These are phyloP conservation scores for Allium fistulosum DNA, from an alignment of 106 monocot species.

Conservation along the genomic window DNA sequence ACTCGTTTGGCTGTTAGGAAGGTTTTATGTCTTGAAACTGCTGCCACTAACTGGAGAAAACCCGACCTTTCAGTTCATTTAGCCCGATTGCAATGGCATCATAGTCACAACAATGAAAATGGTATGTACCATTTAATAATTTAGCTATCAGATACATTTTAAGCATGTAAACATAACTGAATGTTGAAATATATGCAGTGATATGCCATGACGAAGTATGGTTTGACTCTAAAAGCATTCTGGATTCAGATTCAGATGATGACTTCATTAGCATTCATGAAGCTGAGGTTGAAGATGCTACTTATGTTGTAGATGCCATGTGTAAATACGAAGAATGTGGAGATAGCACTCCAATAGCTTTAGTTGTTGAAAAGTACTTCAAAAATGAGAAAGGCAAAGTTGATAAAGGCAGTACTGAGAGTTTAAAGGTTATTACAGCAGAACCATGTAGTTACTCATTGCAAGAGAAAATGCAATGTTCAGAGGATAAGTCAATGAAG, in stretches of 20 bases:
- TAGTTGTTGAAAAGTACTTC: slow-evolving; percentile 27
- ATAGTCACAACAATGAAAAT: slow-evolving; percentile 40
- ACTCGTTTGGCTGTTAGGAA: slow-evolving; percentile 30
- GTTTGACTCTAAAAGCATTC: slow-evolving; percentile 68
- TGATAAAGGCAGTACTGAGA: slow-evolving; percentile 6
- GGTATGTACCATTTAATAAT: slow-evolving; percentile 21
- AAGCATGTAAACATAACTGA: background rate
- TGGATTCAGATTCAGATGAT: slow-evolving; percentile 73
- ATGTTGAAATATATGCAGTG: slow-evolving; percentile 15
- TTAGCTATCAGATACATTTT: too few relatives aligned
- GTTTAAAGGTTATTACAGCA: slow-evolving; percentile 13
- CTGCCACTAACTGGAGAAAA: slow-evolving; percentile 25
- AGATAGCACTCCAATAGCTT: slow-evolving; percentile 21
- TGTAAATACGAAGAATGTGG: slow-evolving; percentile 25
- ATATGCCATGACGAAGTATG: slow-evolving; percentile 66
- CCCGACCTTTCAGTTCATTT: slow-evolving; percentile 50
- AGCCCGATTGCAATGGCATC: slow-evolving; percentile 69
- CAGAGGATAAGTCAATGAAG: slow-evolving; percentile 29
- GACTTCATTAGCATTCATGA: slow-evolving; percentile 64
- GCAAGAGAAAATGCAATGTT: slow-evolving; percentile 14
- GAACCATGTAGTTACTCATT: slow-evolving; percentile 26
- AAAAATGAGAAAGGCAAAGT: slow-evolving; percentile 22
- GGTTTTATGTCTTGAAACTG: slow-evolving; percentile 32
- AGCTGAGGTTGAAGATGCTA: slow-evolving; percentile 39
- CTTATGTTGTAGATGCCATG: slow-evolving; percentile 9